A percentile compares a stretch with the other conserved stretches of the same genome.
phyloP scores from a whole-genome alignment of 1,139 yeast species.

The Geotrichum reessii region DNA sequence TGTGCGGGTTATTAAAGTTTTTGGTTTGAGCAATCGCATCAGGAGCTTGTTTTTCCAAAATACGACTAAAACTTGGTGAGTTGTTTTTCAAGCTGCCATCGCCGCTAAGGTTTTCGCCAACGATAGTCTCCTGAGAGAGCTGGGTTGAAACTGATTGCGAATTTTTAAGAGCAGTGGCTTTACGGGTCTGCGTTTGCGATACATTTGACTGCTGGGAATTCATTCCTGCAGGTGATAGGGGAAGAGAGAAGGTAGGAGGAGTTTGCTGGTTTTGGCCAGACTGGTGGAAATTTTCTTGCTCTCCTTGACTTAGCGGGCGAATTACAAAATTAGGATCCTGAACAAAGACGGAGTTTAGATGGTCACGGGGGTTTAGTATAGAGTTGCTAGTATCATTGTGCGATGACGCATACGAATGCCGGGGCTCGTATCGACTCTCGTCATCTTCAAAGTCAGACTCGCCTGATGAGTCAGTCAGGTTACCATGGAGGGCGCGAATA shows the following conservation, averaged over 20 bases:
- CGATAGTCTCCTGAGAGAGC: slow-evolving; percentile 7
- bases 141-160: neutral
- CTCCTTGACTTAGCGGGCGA: neutral
- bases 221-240: neutral
- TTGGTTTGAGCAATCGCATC: neutral
- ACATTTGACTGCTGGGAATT: neutral
- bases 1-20: neutral
- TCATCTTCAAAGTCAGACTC: slow-evolving; percentile 7
- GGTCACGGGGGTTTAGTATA: slow-evolving; percentile 13
- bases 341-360: slow-evolving; percentile 11
- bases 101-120: neutral
- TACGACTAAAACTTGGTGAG: neutral
- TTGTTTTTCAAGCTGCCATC: too few species aligned
- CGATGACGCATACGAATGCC: slow-evolving; percentile 9
- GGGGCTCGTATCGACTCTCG: neutral
- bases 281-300: neutral
- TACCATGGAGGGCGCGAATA: neutral
- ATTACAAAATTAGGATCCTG: slow-evolving; percentile 9
- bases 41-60: neutral
- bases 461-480: neutral
- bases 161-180: neutral
- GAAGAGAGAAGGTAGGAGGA: slow-evolving; percentile 10
- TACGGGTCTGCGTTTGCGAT: neutral
- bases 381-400: slow-evolving; percentile 9
- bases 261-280: neutral